Evolutionary conservation across 78 protist species (phyloP).

Genomic region (Protostelium mycophagum): DNA sequence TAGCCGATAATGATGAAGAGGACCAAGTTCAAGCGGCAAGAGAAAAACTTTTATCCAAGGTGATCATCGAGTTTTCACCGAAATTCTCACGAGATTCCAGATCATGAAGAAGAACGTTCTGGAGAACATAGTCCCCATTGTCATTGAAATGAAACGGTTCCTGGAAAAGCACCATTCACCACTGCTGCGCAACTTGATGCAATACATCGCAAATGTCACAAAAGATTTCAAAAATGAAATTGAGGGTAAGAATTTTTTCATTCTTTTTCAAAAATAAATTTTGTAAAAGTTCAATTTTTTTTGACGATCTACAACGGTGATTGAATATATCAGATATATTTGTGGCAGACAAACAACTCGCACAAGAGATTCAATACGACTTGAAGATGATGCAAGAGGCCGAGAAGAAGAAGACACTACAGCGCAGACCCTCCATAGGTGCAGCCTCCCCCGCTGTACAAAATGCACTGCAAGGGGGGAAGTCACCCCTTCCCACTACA

Average conservation of each 20-base stretch:
- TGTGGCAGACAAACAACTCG: conserved; percentile 52
- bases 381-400: conserved; percentile 6
- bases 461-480: not conserved
- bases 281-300: not conserved
- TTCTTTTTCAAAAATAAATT: not conserved
- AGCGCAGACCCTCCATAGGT: not conserved
- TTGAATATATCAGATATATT: conserved; percentile 32
- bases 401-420: conserved; percentile 4
- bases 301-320: not conserved
- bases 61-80: not conserved
- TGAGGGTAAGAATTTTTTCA: not conserved
- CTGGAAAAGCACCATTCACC: conserved; percentile 70
- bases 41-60: conserved; percentile 3
- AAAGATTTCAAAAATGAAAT: conserved; percentile 57
- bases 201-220: conserved; percentile 27
- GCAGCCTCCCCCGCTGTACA: not conserved
- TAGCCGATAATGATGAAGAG: conserved; percentile 4
- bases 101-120: conserved; percentile 60
- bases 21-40: conserved; percentile 4
- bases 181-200: conserved; percentile 35
- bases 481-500: not conserved
- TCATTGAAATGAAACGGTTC: conserved; percentile 53
- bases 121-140: conserved; percentile 62
- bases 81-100: not conserved
- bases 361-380: conserved; percentile 67